Base-by-base conservation (phyloP, 23 red algal species). In the Gracilaria caudata region DNA sequence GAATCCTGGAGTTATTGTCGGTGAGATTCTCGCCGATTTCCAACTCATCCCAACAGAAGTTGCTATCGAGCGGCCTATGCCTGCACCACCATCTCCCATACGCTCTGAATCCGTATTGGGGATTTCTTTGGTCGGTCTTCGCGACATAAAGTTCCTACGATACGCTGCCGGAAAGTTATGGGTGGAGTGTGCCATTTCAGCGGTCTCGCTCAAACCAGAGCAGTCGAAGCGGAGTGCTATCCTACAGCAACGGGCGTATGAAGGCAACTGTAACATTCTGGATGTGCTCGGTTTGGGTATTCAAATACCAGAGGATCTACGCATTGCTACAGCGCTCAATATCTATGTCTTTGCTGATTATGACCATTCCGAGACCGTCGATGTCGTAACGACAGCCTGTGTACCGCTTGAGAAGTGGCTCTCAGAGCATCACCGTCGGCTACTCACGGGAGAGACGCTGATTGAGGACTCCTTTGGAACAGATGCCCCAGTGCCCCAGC, bases 21-120 rank as follows among this genome's bases (percentile, higher is more conserved):
- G 95, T 19, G 90, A 98, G 76, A 85, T 98, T 51, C 82, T 98
- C 16, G 95, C 95, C 2, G 95, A 98, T 63, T 98, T 98, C 70
- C 95, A 98, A 71, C 73, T 98, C 19, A 83, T 95, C 59, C 65
- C 83, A 3, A 64, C 82, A 19, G 49, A 90, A 44, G 29, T 79
- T 32, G 93, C 88, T 47, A 39, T 92, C 30, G 82, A 81, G 19
- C 76, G 64, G 7, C 87, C 87, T 21, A 82, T 91, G 77, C 86
- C 51, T 20, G 54, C 79, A 24, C 51, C 90, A 47, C 51, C 76
- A 45, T 49, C 76, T 23, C 74, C 89, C 1, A n/a, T 38, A 28
- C 65, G 87, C 30, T 78, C 84, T 40, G 80, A 83, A 26, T 81
- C 78, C 6, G 88, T 73, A 4, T 32, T 95, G 94, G 73, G 86